phyloP scores from a whole-genome alignment of 495 filamentous ascomycete genomes.

The Lineolata rhizophorae region DNA sequence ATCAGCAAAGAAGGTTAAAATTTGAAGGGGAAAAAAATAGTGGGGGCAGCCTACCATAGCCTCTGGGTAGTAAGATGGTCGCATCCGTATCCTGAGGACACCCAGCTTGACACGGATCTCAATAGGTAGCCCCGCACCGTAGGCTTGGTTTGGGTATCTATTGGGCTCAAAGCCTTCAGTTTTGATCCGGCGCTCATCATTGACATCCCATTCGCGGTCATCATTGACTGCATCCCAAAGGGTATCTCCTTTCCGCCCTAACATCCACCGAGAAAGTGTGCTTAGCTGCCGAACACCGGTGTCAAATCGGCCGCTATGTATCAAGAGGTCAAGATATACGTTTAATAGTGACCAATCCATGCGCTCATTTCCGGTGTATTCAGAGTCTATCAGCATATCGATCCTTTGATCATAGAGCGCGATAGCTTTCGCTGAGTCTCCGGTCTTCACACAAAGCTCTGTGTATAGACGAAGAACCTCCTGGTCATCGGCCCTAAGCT shows the following conservation, averaged over 20 bases:
- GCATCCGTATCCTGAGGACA: slow-evolving; percentile 50
- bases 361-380: slow-evolving; percentile 9
- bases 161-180: slow-evolving; percentile 31
- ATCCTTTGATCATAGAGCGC: slow-evolving; percentile 18
- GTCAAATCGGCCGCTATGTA: slow-evolving; percentile 32
- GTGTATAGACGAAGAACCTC: slow-evolving; percentile 40
- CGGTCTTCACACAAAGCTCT: slow-evolving; percentile 36
- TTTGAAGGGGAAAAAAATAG: not conserved
- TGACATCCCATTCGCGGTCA: slow-evolving; percentile 80
- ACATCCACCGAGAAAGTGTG: slow-evolving; percentile 53
- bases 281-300: slow-evolving; percentile 48
- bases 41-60: slow-evolving; percentile 36
- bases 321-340: slow-evolving; percentile 63
- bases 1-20: slow-evolving; percentile 1
- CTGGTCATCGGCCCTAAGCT: slow-evolving; percentile 32
- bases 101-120: slow-evolving; percentile 78
- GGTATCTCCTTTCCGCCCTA: slow-evolving; percentile 47
- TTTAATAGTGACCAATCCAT: slow-evolving; percentile 60
- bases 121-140: slow-evolving; percentile 51
- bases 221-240: slow-evolving; percentile 71
- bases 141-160: slow-evolving; percentile 32
- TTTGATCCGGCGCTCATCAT: slow-evolving; percentile 38
- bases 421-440: slow-evolving; percentile 31
- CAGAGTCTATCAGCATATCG: slow-evolving; percentile 25
- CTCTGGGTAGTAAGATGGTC: slow-evolving; percentile 38